Evolutionary conservation across 257 asterid species (phyloP).

Genomic region (Echium plantagineum): DNA sequence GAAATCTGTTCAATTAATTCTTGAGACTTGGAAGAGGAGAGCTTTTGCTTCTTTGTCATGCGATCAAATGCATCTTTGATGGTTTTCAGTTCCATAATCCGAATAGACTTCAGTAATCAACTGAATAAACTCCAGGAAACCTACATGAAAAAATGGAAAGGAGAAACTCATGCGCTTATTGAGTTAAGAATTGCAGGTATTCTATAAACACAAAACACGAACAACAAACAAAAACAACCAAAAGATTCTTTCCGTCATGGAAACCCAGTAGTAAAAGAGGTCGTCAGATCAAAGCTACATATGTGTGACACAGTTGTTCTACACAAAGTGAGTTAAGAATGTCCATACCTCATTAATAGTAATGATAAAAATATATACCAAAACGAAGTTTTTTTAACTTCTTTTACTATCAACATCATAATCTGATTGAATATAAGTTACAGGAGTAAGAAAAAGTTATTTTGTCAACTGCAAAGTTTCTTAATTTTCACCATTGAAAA

Average conservation of each 20-base stretch:
- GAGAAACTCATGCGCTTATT: neutral
- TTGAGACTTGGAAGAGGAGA: slow-evolving; percentile 6
- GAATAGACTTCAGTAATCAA: neutral
- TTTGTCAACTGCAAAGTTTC: too few relatives aligned
- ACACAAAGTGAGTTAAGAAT: neutral
- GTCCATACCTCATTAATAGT: neutral
- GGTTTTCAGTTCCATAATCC: slow-evolving; percentile 9
- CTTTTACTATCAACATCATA: too few relatives aligned
- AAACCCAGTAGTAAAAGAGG: neutral
- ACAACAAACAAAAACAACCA: neutral
- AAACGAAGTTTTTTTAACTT: too few relatives aligned
- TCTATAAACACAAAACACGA: neutral
- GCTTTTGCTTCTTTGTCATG: slow-evolving; percentile 8
- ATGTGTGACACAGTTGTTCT: neutral
- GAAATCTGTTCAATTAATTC: slow-evolving; percentile 7
- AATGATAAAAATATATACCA: too few relatives aligned
- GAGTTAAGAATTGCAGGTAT: neutral
- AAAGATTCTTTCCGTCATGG: neutral
- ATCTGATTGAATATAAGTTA: too few relatives aligned
- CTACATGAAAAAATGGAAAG: slow-evolving; percentile 1
- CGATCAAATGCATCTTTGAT: slow-evolving; percentile 9
- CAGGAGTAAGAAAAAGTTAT: too few relatives aligned
- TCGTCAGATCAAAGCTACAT: neutral
- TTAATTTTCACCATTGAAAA: too few relatives aligned
- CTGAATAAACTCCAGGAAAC: neutral